A percentile compares a stretch with the other conserved stretches of the same genome.
Evolutionary conservation across 768 basidiomycete genomes (phyloP).

Genomic region (Lactifluus volemus): DNA sequence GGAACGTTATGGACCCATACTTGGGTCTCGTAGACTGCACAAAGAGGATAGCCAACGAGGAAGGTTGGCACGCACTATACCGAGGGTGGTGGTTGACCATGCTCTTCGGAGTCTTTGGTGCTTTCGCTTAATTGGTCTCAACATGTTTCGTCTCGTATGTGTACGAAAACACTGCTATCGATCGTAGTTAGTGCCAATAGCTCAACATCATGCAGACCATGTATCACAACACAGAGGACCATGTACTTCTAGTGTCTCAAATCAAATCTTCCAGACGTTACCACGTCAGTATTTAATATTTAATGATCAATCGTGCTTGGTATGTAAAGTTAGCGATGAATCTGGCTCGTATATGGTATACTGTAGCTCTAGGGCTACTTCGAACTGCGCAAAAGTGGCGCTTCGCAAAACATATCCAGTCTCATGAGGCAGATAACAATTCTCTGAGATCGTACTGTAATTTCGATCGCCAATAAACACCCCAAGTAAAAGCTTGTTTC

Average conservation of each 20-base stretch:
- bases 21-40: slow-evolving; percentile 64
- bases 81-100: slow-evolving; percentile 84
- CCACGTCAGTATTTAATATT: too few relatives aligned
- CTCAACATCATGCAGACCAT: background rate
- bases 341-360: too few relatives aligned
- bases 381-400: too few relatives aligned
- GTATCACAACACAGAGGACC: background rate
- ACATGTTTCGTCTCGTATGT: background rate
- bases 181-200: background rate
- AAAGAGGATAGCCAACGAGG: slow-evolving; percentile 70
- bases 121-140: slow-evolving; percentile 28
- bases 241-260: background rate
- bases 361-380: too few relatives aligned
- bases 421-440: too few relatives aligned
- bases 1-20: slow-evolving; percentile 76
- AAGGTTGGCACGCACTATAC: slow-evolving; percentile 65
- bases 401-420: too few relatives aligned
- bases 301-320: too few relatives aligned
- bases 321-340: too few relatives aligned
- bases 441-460: too few relatives aligned
- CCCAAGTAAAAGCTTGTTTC: too few relatives aligned
- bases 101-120: slow-evolving; percentile 49
- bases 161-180: background rate
- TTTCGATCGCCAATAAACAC: too few relatives aligned
- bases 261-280: too few relatives aligned